Evolutionary conservation across 2,329 filamentous ascomycete genomes (phyloP).

Genomic region (Colletotrichum falcatum): DNA sequence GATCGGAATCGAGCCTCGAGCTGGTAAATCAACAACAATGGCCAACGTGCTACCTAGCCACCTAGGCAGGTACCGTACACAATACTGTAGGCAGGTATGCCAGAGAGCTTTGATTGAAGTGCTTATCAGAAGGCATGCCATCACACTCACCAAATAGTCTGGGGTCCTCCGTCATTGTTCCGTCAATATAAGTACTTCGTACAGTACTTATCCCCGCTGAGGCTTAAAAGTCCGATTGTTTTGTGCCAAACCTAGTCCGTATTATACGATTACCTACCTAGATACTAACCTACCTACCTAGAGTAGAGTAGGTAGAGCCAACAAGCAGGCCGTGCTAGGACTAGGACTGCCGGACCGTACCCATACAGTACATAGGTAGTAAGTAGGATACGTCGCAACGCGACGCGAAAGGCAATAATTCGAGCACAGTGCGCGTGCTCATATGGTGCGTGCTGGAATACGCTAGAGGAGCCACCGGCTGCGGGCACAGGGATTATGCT

Average conservation of each 20-base stretch:
- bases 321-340: conserved; percentile 1
- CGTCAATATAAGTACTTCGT: conserved; percentile 8
- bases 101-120: background rate
- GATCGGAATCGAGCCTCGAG: conserved; percentile 7
- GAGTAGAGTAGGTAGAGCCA: background rate
- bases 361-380: background rate
- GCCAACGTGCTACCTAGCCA: background rate
- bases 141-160: conserved; percentile 7
- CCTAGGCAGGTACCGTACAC: too few relatives aligned
- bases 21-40: background rate
- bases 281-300: too few relatives aligned
- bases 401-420: conserved; percentile 24
- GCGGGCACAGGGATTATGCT: conserved; percentile 18
- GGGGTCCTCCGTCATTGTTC: conserved; percentile 28
- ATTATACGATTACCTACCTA: background rate
- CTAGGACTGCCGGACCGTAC: conserved; percentile 12
- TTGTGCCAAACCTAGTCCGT: conserved; percentile 10
- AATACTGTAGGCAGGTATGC: background rate
- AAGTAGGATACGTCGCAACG: conserved; percentile 11
- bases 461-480: background rate
- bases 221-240: conserved; percentile 5
- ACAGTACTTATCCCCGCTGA: background rate
- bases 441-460: background rate
- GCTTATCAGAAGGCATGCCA: conserved; percentile 7
- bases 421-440: conserved; percentile 23